Evolutionary conservation across 1,284 basidiomycete genomes (phyloP), one percentile per base, ranked within the genome.

Genomic region (Naganishia albida): DNA sequence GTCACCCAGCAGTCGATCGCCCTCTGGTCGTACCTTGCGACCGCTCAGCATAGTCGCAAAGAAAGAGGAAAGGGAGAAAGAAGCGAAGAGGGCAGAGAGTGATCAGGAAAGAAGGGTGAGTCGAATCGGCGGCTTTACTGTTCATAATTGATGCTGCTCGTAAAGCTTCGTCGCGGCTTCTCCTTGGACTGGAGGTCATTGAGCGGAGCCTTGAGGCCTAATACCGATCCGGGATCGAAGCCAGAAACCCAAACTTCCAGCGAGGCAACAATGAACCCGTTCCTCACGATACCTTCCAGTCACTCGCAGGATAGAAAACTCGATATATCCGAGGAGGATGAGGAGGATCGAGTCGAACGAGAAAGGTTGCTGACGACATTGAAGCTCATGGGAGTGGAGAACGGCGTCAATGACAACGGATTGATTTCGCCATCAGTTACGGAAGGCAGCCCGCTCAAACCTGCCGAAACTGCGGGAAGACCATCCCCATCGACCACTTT

Each of bases 351-450:
- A 53, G 83, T 83, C 66, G 92, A 93, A 77, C 83, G 92, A 65
- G 90, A 93, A 76, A 85, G 90, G 16, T 81, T 93, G 66, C 83
- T 89, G 72, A 91, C 91, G 13, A 89, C 89, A 13, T 88, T 94
- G 87, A 92, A 92, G 77, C 81, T 94, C 38, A 91, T 93, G 90
- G 92, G 92, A 10, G 89, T 93, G 65, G 86, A 91, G 59, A 44
- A 67, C 25, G 46, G 13, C 10, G 12, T 18, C 16, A 39, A 18
- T 23, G 34, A 15, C 2, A 2, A 3, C 20, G 4, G 10, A 3
- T 25, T 12, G 20, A 48, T 20, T 3, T 12, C 46, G 18, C 46
- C 10, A 2, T 12, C 18, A 48, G 13, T 6, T 2, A 6, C 18
- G 4, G 46, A 48, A 2, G 10, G 7, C 46, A 48, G 23, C n/a